Evolutionary conservation across 1,139 yeast genomes (phyloP).

Genomic region (Chernovozyma aurita): DNA sequence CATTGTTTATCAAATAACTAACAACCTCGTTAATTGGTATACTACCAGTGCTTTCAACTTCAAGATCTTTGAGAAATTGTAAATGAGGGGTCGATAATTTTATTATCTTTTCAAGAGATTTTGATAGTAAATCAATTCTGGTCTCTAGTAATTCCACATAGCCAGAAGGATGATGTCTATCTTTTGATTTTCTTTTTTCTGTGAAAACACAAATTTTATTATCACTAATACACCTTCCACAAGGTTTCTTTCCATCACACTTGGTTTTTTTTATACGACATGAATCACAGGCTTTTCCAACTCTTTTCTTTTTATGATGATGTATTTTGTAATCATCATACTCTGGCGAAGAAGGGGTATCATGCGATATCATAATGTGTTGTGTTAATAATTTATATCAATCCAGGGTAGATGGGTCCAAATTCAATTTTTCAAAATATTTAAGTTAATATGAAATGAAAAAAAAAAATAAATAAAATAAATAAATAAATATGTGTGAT

Average conservation of each 20-base stretch:
- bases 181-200: slow-evolving; percentile 59
- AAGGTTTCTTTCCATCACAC: slow-evolving; percentile 77
- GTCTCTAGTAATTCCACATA: slow-evolving; percentile 71
- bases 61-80: slow-evolving; percentile 24
- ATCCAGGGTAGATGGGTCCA: no score
- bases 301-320: slow-evolving; percentile 54
- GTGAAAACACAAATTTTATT: slow-evolving; percentile 75
- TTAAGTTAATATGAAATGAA: no score
- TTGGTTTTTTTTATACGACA: slow-evolving; percentile 73
- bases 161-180: slow-evolving; percentile 58
- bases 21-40: slow-evolving; percentile 52
- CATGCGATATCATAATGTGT: slow-evolving; percentile 1
- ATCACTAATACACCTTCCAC: slow-evolving; percentile 63
- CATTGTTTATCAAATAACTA: slow-evolving; percentile 33
- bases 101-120: slow-evolving; percentile 44
- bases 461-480: no score
- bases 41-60: slow-evolving; percentile 9
- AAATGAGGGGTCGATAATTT: slow-evolving; percentile 33
- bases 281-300: slow-evolving; percentile 78
- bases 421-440: no score
- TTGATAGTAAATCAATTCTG: slow-evolving; percentile 56
- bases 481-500: no score
- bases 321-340: slow-evolving; percentile 8
- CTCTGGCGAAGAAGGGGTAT: slow-evolving; percentile 11
- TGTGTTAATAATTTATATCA: no score